Percentiles rank a stretch among this genome's conserved stretches.
Evolutionary conservation across 495 filamentous ascomycete species (phyloP).

Genomic region (Glarea lozoyensis): DNA sequence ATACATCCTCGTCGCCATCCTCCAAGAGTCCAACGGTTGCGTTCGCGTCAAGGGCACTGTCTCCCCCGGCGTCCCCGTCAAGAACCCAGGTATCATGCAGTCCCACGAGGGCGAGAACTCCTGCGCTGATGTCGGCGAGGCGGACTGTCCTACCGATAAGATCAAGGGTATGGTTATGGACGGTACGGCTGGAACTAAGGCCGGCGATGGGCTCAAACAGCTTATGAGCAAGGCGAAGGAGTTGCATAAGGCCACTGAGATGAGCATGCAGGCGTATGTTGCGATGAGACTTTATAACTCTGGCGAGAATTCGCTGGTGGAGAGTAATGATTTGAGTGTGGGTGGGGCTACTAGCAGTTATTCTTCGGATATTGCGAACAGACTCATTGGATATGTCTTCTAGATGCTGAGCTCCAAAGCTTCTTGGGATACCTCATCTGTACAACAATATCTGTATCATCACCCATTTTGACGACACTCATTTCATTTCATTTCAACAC

Average conservation of each 20-base stretch:
- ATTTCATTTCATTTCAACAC: too few species aligned
- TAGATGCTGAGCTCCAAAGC: too few species aligned
- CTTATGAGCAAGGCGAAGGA: too few species aligned
- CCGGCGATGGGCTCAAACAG: constrained; percentile 29
- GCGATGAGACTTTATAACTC: constrained; percentile 46
- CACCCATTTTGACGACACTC: too few species aligned
- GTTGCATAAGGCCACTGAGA: constrained; percentile 19
- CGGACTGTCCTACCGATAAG: constrained; percentile 17
- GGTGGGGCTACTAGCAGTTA: constrained; percentile 49
- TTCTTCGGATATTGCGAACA: constrained; percentile 47
- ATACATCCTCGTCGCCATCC: constrained; percentile 36
- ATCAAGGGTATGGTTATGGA: constrained; percentile 30
- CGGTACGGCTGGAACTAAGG: constrained; percentile 27
- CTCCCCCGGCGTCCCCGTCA: constrained; percentile 27
- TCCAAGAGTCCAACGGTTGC: constrained; percentile 54
- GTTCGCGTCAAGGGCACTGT: constrained; percentile 31
- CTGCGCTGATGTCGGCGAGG: constrained; percentile 10
- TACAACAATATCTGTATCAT: too few species aligned
- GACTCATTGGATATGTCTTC: constrained; percentile 45
- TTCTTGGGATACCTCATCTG: too few species aligned
- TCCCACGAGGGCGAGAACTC: constrained; percentile 21
- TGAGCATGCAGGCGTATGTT: constrained; percentile 26
- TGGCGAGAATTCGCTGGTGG: constrained; percentile 36
- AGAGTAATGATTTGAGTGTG: constrained; percentile 35
- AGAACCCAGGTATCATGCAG: constrained; percentile 36